Percentiles rank a stretch among this genome's conserved stretches.
Conservation (phyloP, 176 grass and related monocot genomes). For the Stipa capillata region DNA sequence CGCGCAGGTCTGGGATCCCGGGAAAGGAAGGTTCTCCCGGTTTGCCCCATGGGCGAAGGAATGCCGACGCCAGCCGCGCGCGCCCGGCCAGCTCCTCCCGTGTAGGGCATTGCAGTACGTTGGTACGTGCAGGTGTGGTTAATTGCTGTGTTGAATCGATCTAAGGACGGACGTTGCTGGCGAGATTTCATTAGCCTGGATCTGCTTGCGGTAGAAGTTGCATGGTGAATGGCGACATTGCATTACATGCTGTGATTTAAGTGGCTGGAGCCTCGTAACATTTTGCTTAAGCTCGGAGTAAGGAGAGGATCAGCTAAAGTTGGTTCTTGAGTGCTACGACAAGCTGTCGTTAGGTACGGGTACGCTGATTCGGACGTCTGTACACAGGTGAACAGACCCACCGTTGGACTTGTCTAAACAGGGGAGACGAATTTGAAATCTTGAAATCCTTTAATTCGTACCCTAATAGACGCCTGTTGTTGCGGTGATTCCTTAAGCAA, state of each 20-base stretch:
- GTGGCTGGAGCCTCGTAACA: neutral
- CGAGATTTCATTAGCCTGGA: neutral
- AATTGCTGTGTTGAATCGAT: neutral
- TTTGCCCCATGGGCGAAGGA: conserved; percentile 12
- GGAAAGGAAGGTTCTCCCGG: conserved; percentile 24
- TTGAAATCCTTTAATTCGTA: neutral
- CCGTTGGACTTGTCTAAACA: neutral
- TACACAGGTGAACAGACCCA: neutral
- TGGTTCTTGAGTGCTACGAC: neutral
- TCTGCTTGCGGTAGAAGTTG: neutral
- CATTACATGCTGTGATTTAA: neutral
- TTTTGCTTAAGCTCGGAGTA: neutral
- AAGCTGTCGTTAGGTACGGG: conserved; percentile 11
- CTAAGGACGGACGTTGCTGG: neutral
- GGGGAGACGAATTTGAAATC: neutral
- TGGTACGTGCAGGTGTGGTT: neutral
- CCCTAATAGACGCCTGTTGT: neutral
- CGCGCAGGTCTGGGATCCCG: neutral
- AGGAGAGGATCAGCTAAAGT: too few species aligned
- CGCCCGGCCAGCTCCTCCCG: neutral
- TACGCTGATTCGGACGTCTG: neutral
- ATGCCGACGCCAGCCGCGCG: too few species aligned
- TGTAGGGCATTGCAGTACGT: conserved; percentile 14
- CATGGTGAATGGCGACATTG: too few species aligned
- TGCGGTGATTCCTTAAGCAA: neutral